Evolutionary conservation across 2,329 filamentous ascomycete species (phyloP).

Genomic region (Fusarium musae): DNA sequence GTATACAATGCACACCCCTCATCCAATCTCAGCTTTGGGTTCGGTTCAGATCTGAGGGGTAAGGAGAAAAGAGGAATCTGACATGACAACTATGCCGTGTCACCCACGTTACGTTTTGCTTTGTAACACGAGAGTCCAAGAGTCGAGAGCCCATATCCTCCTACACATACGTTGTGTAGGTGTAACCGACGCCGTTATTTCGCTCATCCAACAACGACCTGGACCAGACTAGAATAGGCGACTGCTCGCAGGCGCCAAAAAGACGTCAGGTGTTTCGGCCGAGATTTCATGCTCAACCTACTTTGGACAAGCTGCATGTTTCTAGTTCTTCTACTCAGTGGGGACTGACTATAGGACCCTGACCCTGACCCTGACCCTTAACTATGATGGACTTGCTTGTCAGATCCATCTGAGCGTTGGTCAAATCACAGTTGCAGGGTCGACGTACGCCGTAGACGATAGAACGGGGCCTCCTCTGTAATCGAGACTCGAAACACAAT

Average conservation of each 20-base stretch:
- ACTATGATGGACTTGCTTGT: neutral
- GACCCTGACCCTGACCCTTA: constrained; percentile 7
- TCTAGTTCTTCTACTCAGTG: constrained; percentile 21
- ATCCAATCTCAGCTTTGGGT: neutral
- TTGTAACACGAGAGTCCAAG: neutral
- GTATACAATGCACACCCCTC: neutral
- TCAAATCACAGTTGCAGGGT: constrained; percentile 26
- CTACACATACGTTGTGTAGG: neutral
- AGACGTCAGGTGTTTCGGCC: constrained; percentile 39
- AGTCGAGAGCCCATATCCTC: neutral
- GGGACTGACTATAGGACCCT: constrained; percentile 6
- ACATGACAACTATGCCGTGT: neutral
- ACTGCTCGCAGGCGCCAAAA: constrained; percentile 10
- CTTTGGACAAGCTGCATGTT: constrained; percentile 37
- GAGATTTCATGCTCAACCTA: constrained; percentile 33
- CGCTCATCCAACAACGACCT: neutral
- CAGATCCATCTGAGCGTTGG: neutral
- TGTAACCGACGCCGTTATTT: neutral
- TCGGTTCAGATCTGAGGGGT: neutral
- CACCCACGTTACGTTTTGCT: neutral
- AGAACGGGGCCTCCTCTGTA: neutral
- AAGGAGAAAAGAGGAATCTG: constrained; percentile 1
- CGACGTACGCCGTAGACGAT: constrained; percentile 1
- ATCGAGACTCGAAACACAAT: constrained; percentile 4
- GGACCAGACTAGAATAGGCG: constrained; percentile 11